phyloP scores from a whole-genome alignment of 225 moss, liverwort and hornwort species.

The Pseudisothecium myosuroides region DNA sequence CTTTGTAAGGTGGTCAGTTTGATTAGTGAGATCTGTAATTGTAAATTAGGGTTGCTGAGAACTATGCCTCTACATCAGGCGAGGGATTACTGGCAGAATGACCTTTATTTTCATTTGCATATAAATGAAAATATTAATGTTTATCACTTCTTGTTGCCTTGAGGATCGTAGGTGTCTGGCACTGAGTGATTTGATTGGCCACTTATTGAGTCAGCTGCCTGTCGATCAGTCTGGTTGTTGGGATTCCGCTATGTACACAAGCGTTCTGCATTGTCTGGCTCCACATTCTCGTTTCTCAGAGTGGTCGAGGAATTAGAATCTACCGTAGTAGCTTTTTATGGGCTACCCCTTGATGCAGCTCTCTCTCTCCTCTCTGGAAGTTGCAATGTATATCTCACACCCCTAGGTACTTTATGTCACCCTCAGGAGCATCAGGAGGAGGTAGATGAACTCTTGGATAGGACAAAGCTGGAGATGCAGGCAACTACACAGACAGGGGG shows the following conservation, averaged over 20 bases:
- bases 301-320: neutral
- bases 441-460: constrained; percentile 98
- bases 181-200: neutral
- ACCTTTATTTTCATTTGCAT: neutral
- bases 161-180: neutral
- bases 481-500: constrained; percentile 95
- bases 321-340: neutral
- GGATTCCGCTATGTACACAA: neutral
- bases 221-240: neutral
- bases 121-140: neutral
- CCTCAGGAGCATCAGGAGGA: constrained; percentile 97
- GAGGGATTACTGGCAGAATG: neutral
- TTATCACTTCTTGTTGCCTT: neutral
- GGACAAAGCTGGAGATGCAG: constrained; percentile 99
- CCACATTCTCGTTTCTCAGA: neutral
- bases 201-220: neutral
- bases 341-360: neutral
- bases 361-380: neutral
- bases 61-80: neutral
- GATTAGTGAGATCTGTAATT: neutral
- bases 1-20: neutral
- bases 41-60: constrained; percentile 2
- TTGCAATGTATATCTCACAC: constrained; percentile 8
- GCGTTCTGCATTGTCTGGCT: neutral
- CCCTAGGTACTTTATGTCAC: constrained; percentile 9